phyloP scores from a whole-genome alignment of 805 yeast species.

The Yamadazyma scolyti region DNA sequence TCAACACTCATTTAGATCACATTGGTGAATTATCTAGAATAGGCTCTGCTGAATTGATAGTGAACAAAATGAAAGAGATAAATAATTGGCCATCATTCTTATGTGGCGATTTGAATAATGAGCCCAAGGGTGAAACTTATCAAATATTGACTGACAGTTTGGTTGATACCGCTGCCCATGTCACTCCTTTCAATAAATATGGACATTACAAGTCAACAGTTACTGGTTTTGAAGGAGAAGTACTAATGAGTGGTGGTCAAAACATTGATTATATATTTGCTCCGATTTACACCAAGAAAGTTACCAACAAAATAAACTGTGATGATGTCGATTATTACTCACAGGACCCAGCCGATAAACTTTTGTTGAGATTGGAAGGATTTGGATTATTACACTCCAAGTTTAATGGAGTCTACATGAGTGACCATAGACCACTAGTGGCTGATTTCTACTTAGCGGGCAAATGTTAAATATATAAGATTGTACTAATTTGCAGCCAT shows the following conservation, averaged over 20 bases:
- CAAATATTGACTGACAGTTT: slow-evolving; percentile 10
- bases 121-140: slow-evolving; percentile 19
- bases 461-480: neutral
- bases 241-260: slow-evolving; percentile 20
- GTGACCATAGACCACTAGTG: slow-evolving; percentile 35
- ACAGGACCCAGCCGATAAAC: slow-evolving; percentile 9
- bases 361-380: slow-evolving; percentile 16
- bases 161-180: slow-evolving; percentile 17
- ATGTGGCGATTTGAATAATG: slow-evolving; percentile 27
- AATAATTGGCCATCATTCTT: slow-evolving; percentile 30
- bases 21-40: slow-evolving; percentile 25
- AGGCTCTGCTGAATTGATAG: slow-evolving; percentile 27
- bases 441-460: slow-evolving; percentile 18
- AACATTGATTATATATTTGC: slow-evolving; percentile 31
- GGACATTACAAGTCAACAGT: slow-evolving; percentile 28
- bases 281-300: slow-evolving; percentile 17
- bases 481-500: neutral
- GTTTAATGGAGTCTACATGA: slow-evolving; percentile 27
- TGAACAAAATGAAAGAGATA: slow-evolving; percentile 20
- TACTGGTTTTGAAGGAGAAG: slow-evolving; percentile 30
- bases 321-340: slow-evolving; percentile 3
- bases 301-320: slow-evolving; percentile 11
- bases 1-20: slow-evolving; percentile 40
- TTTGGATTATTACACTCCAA: slow-evolving; percentile 32
- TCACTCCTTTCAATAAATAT: slow-evolving; percentile 19